Evolutionary conservation across 2,329 filamentous ascomycete species (phyloP), one percentile per base, ranked within the genome.

Genomic region (Immersiporthe knoxdaviesiana): DNA sequence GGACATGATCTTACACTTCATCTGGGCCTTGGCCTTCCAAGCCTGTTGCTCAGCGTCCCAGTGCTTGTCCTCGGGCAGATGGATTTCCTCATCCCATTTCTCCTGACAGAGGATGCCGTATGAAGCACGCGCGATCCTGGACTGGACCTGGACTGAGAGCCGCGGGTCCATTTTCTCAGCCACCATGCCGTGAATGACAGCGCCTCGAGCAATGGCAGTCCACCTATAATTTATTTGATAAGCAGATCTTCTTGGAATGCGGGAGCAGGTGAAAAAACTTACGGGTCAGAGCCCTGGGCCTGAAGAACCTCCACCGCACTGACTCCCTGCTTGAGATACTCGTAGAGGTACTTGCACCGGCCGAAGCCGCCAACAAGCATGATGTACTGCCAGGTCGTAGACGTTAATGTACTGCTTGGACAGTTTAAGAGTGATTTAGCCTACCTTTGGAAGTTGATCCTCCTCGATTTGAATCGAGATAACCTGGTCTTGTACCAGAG

Each of bases 341-440:
- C 56, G 14, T 69, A 72, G 0, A 83, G 68, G 6, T 78, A 80
- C 0, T 62, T 41, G 18, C 74, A 78, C 1, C 77, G 71, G 0
- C 81, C 81, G 6, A 83, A 79, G 0, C 81, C 81, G 0, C 81
- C 81, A 0, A 79, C 80, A 0, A 83, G 74, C 1, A 82, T 74
- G 6, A 83, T 65, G 32, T 77, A 78, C 81, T 82, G 35, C 8
- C 8, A 7, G 52, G 1, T 18, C 1, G 7, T 3, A 2, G 10
- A 21, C 7, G 8, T 59, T 14, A 37, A 7, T 10, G 11, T 10
- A 37, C 10, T 37, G 16, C 11, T 12, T 21, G 1, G 18, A 32
- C 27, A 21, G 1, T 21, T 59, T 12, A 2, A 21, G 56, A 59
- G 32, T 24, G 21, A 2, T 37, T 10, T 3, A 54, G 1, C 61